Conservation (phyloP, 2,329 filamentous ascomycete genomes). For the Colletotrichum cuscutae region DNA sequence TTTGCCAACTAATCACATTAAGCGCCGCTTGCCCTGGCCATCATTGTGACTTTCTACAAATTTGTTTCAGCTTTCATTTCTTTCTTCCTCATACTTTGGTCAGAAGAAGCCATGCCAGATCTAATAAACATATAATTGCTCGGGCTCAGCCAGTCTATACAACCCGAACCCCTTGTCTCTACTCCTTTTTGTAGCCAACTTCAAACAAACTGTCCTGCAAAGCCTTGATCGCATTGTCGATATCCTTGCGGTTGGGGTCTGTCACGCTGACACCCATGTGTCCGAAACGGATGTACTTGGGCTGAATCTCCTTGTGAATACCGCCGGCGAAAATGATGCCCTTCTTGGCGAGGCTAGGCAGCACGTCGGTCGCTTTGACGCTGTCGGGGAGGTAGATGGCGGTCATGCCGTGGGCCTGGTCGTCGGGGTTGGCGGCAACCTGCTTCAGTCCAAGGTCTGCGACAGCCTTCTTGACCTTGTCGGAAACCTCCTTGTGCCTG, state of each 20-base stretch:
- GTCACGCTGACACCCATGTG: conserved; percentile 97
- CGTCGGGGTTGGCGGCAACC: conserved; percentile 83
- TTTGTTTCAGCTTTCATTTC: neutral
- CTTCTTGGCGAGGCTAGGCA: conserved; percentile 86
- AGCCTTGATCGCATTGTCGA: conserved; percentile 84
- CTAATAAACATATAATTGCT: neutral
- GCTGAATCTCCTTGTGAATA: conserved; percentile 93
- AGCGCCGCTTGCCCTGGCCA: neutral
- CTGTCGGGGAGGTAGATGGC: conserved; percentile 94
- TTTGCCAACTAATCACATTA: neutral
- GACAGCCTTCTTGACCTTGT: conserved; percentile 87
- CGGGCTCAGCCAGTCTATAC: neutral
- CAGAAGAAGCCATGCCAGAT: neutral
- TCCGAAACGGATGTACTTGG: conserved; percentile 94
- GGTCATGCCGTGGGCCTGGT: conserved; percentile 98
- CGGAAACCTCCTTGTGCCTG: conserved; percentile 80
- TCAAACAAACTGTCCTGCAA: conserved; percentile 80
- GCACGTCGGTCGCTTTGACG: conserved; percentile 81
- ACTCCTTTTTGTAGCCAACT: conserved; percentile 70
- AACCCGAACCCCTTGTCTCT: conserved; percentile 20
- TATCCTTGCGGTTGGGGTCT: conserved; percentile 81
- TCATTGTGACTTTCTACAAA: neutral
- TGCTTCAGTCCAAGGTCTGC: conserved; percentile 86
- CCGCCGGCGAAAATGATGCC: conserved; percentile 95
- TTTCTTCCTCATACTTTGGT: neutral